Evolutionary conservation across 2,329 filamentous ascomycete genomes (phyloP), one percentile per base, ranked within the genome.

Genomic region (Macrophomina phaseolina): DNA sequence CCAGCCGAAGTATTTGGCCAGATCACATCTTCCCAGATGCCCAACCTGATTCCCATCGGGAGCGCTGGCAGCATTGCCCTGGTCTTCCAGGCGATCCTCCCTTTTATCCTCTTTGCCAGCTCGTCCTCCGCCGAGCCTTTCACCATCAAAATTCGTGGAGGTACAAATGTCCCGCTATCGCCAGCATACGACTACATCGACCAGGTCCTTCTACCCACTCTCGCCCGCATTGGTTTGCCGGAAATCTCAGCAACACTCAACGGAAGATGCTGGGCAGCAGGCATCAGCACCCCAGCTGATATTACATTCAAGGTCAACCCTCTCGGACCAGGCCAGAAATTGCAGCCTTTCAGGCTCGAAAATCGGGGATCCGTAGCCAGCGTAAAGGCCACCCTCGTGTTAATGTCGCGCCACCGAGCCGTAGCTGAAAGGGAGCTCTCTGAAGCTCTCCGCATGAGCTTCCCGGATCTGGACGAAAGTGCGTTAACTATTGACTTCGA

Each of bases 51-150:
- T 76, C 52, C 73, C 52, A 58, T 65, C n/a, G 63, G 63, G 14
- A 79, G 76, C 2, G 84, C 85, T 0, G 87, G 87, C 0, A 84
- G 83, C 18, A 81, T 86, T 5, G 85, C 82, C 55, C 77, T 89
- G 12, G 82, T 87, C 0, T 80, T 89, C 64, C 87, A 89, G 72
- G 86, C 87, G 5, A 76, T 89, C 3, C 81, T 89, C 46, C 87
- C 87, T 0, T 88, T 84, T 69, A 73, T 89, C 2, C 74, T 89
- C 1, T 83, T 86, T 73, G 74, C 75, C 38, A 67, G 70, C 40
- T 46, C 48, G 46, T 53, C 63, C 45, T 62, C 14, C 66, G 40
- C 11, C 16, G 16, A 53, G 32, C 46, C 48, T 16, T 55, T 56
- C 42, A 18, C 30, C 7, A 69, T 89, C 8, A 79, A 73, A 1